Conservation (phyloP, 345 rosid genomes). For the Capsella bursapastoris region DNA sequence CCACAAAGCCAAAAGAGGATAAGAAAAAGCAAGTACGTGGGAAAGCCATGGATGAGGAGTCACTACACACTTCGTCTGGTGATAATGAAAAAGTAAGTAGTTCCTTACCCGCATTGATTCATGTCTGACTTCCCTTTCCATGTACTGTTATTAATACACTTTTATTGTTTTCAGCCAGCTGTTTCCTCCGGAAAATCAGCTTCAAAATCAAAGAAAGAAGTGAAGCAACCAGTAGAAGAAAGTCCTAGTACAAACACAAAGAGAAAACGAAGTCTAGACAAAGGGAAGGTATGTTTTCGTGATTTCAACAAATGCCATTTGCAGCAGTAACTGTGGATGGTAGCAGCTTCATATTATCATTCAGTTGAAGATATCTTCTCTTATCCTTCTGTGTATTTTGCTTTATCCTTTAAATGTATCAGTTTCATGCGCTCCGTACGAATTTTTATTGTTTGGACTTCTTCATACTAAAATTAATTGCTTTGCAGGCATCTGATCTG, state of each 20-base stretch:
- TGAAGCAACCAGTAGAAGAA: slow-evolving; percentile 53
- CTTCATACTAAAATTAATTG: slow-evolving; percentile 36
- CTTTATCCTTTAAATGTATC: not conserved
- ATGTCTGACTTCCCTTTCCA: slow-evolving; percentile 16
- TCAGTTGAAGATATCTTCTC: slow-evolving; percentile 8
- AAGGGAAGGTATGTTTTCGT: slow-evolving; percentile 57
- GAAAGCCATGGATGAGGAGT: slow-evolving; percentile 51
- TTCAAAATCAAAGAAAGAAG: slow-evolving; percentile 55
- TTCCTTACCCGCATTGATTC: slow-evolving; percentile 18
- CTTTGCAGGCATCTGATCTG: slow-evolving; percentile 61
- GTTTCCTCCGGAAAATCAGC: slow-evolving; percentile 61
- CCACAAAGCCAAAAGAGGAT: slow-evolving; percentile 53
- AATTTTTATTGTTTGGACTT: not conserved
- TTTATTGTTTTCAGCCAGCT: slow-evolving; percentile 51
- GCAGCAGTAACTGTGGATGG: slow-evolving; percentile 25
- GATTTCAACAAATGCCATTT: slow-evolving; percentile 25
- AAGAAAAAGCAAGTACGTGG: slow-evolving; percentile 60
- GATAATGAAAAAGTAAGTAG: slow-evolving; percentile 60
- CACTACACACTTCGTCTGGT: slow-evolving; percentile 48
- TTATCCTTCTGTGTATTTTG: not conserved
- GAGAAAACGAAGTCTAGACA: slow-evolving; percentile 62
- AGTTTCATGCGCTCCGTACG: slow-evolving; percentile 8
- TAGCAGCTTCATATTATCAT: slow-evolving; percentile 20
- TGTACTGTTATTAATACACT: slow-evolving; percentile 20
- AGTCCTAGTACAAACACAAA: slow-evolving; percentile 62